These are phyloP conservation scores for Boletus insuetus DNA, from an alignment of 768 basidiomycete species.

Conservation along the genomic window DNA sequence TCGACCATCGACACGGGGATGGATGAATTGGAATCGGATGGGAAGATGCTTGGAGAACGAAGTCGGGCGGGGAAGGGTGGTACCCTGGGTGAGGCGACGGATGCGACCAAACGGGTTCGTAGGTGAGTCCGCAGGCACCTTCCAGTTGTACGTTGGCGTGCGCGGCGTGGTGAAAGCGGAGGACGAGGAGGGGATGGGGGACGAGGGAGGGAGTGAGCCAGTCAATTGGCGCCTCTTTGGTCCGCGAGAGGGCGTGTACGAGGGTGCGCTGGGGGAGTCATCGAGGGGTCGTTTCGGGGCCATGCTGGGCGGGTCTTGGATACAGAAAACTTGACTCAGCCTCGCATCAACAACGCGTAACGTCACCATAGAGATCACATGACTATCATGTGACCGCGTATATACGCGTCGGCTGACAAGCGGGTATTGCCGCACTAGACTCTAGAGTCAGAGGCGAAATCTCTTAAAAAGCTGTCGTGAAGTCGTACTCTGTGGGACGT, in stretches of 20 bases:
- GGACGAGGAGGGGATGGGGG: conserved; percentile 27
- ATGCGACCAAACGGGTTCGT: conserved; percentile 68
- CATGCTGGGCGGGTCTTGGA: conserved; percentile 10
- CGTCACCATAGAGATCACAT: conserved; percentile 4
- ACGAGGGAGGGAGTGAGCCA: conserved; percentile 26
- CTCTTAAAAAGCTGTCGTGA: too few relatives aligned
- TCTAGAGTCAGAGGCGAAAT: too few relatives aligned
- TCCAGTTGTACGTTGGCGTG: conserved; percentile 42
- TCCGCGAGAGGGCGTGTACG: conserved; percentile 29
- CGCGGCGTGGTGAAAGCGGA: conserved; percentile 31
- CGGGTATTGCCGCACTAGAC: too few relatives aligned
- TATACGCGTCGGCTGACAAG: too few relatives aligned
- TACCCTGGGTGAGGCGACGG: conserved; percentile 38
- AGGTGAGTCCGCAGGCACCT: conserved; percentile 60
- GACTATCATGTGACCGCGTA: conserved; percentile 19
- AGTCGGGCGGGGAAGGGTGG: conserved; percentile 40
- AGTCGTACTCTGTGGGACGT: too few relatives aligned
- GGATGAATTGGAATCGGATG: conserved; percentile 60
- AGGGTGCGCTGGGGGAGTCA: conserved; percentile 23
- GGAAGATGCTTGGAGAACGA: conserved; percentile 60
- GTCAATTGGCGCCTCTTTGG: conserved; percentile 25
- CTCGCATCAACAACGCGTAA: conserved; percentile 12
- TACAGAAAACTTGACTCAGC: conserved; percentile 3
- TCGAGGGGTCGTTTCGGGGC: conserved; percentile 31
- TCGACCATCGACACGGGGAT: conserved; percentile 26